Evolutionary conservation across 768 basidiomycete genomes (phyloP).

Genomic region (Tylopilus felleus): DNA sequence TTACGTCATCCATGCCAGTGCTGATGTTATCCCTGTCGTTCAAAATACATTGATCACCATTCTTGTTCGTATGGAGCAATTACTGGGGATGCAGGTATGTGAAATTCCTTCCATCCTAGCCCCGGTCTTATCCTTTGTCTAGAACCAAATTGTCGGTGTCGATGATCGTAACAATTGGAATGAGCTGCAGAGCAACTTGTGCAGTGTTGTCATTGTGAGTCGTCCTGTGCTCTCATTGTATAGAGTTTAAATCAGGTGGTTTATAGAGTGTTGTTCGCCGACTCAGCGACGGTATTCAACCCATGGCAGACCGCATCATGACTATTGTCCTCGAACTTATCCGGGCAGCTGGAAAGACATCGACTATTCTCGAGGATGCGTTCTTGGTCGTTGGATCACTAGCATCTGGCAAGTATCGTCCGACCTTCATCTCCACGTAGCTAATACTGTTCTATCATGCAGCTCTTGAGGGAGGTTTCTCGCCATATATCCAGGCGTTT

Average conservation of each 20-base stretch:
- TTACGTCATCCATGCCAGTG: constrained; percentile 75
- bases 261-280: constrained; percentile 79
- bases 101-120: background rate
- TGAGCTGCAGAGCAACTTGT: constrained; percentile 94
- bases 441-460: constrained; percentile 8
- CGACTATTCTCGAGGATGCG: constrained; percentile 93
- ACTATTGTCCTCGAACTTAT: constrained; percentile 83
- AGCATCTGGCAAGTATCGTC: constrained; percentile 52
- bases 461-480: constrained; percentile 77
- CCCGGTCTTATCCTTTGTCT: constrained; percentile 3
- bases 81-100: constrained; percentile 76
- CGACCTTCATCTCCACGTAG: background rate
- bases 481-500: constrained; percentile 82
- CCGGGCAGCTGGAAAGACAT: constrained; percentile 83
- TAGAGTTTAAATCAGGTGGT: constrained; percentile 2
- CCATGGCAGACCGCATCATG: constrained; percentile 94
- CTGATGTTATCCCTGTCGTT: constrained; percentile 76
- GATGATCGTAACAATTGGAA: constrained; percentile 99
- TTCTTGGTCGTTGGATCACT: constrained; percentile 92
- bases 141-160: constrained; percentile 91
- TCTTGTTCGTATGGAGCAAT: constrained; percentile 86
- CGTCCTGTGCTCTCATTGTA: background rate
- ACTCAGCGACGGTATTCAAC: constrained; percentile 76
- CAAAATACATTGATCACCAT: constrained; percentile 79
- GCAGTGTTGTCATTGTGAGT: constrained; percentile 82